Percentiles rank a stretch among this genome's conserved stretches.
phyloP scores from a whole-genome alignment of 257 asterid genomes.

The Avicennia marina region DNA sequence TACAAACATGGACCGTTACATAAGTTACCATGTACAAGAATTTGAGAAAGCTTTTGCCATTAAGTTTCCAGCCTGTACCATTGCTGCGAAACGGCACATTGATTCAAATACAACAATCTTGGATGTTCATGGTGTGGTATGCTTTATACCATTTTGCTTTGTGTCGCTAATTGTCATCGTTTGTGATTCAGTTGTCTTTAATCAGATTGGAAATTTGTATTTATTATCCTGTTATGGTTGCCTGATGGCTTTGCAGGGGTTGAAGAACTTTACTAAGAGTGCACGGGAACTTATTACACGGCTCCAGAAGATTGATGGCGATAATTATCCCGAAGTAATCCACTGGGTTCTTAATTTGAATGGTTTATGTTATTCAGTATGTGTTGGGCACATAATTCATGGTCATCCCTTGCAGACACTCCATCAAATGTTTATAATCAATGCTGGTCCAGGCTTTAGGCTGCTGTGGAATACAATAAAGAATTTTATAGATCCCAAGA shows the following conservation, averaged over 20 bases:
- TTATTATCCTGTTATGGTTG: background rate
- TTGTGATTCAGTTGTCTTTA: too few species aligned
- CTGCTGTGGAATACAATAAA: constrained; percentile 85
- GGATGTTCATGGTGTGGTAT: constrained; percentile 98
- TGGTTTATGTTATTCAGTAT: background rate
- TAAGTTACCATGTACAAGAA: constrained; percentile 83
- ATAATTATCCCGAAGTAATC: constrained; percentile 90
- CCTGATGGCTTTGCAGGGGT: constrained; percentile 45
- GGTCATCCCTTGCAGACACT: constrained; percentile 62
- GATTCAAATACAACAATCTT: constrained; percentile 95
- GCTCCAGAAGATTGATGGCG: constrained; percentile 92
- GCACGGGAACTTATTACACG: constrained; percentile 86
- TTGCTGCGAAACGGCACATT: constrained; percentile 91
- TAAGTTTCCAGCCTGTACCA: constrained; percentile 94
- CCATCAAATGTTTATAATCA: constrained; percentile 94
- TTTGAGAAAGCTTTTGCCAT: constrained; percentile 72
- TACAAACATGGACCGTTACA: constrained; percentile 81
- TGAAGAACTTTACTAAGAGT: constrained; percentile 75
- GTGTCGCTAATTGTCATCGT: background rate
- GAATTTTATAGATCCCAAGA: constrained; percentile 86
- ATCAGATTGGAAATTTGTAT: background rate
- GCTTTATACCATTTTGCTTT: constrained; percentile 16
- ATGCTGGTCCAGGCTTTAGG: constrained; percentile 93
- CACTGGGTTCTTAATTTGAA: background rate
- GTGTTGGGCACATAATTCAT: background rate